Conservation (phyloP, 176 grass and related monocot species). For the Oryza meridionalis region DNA sequence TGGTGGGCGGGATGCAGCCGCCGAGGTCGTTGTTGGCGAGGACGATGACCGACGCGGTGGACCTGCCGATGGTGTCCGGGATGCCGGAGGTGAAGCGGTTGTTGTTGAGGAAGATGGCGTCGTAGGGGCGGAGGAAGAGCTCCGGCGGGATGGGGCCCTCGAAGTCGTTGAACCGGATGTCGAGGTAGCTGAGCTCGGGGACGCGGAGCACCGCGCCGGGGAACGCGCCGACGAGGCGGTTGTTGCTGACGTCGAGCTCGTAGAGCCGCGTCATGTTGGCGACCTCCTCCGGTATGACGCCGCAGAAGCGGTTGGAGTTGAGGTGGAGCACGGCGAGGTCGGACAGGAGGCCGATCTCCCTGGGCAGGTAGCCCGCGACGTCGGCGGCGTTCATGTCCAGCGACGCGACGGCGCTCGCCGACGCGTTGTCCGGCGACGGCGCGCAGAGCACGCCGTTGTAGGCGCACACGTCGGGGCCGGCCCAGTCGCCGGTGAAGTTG, state of each 20-base stretch:
- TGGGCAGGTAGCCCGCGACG: conserved; percentile 44
- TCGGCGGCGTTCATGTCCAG: conserved; percentile 49
- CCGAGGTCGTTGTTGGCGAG: conserved; percentile 51
- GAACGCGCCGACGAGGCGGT: conserved; percentile 47
- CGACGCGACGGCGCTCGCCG: conserved; percentile 28
- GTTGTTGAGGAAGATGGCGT: conserved; percentile 54
- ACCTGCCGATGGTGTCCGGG: conserved; percentile 42
- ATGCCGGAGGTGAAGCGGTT: conserved; percentile 45
- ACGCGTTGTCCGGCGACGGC: background rate
- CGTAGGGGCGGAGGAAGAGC: conserved; percentile 42
- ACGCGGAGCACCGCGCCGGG: conserved; percentile 6
- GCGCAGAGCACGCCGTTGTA: conserved; percentile 44
- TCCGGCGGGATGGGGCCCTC: conserved; percentile 52
- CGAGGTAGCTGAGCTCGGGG: conserved; percentile 49
- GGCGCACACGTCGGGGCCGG: conserved; percentile 38
- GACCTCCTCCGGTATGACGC: conserved; percentile 48
- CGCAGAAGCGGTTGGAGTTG: conserved; percentile 55
- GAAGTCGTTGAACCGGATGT: conserved; percentile 68
- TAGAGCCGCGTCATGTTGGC: conserved; percentile 25
- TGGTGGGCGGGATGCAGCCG: conserved; percentile 41
- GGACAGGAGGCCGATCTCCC: conserved; percentile 38
- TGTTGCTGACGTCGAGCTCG: conserved; percentile 59
- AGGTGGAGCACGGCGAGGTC: conserved; percentile 56
- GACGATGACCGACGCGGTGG: conserved; percentile 45
- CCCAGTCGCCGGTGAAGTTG: conserved; percentile 48